Evolutionary conservation across 768 basidiomycete genomes (phyloP).

Genomic region (Kwoniella bestiolae): DNA sequence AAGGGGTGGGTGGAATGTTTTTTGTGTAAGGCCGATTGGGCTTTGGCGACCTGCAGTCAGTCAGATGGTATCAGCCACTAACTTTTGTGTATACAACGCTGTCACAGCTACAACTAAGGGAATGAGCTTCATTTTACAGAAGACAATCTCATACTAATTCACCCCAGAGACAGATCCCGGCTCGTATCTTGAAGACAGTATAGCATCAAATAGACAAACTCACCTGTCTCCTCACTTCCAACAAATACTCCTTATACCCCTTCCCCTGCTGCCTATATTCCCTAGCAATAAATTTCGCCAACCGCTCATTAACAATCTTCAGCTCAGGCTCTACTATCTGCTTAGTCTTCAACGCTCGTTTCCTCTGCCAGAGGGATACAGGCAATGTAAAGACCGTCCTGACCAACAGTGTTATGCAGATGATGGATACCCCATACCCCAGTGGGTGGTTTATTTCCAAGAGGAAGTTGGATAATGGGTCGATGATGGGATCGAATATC

Average conservation of each 20-base stretch:
- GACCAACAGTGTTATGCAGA: constrained; percentile 53
- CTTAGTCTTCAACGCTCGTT: constrained; percentile 36
- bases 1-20: constrained; percentile 53
- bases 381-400: constrained; percentile 55
- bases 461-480: constrained; percentile 36
- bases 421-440: constrained; percentile 52
- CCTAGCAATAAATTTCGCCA: constrained; percentile 43
- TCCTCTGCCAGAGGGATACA: constrained; percentile 55
- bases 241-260: constrained; percentile 55
- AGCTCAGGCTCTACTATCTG: constrained; percentile 54
- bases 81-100: not conserved
- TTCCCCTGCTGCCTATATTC: constrained; percentile 51
- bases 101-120: too few species aligned
- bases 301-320: constrained; percentile 36
- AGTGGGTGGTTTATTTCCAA: constrained; percentile 39
- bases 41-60: constrained; percentile 35
- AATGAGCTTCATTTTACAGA: too few species aligned
- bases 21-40: constrained; percentile 42
- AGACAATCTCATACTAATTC: too few species aligned
- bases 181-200: too few species aligned
- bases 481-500: constrained; percentile 24
- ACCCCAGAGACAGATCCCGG: too few species aligned
- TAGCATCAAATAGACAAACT: constrained; percentile 17
- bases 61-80: not conserved
- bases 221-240: constrained; percentile 50